Evolutionary conservation across 1,139 yeast species (phyloP).

Genomic region (Suhomyces bolitotheri): DNA sequence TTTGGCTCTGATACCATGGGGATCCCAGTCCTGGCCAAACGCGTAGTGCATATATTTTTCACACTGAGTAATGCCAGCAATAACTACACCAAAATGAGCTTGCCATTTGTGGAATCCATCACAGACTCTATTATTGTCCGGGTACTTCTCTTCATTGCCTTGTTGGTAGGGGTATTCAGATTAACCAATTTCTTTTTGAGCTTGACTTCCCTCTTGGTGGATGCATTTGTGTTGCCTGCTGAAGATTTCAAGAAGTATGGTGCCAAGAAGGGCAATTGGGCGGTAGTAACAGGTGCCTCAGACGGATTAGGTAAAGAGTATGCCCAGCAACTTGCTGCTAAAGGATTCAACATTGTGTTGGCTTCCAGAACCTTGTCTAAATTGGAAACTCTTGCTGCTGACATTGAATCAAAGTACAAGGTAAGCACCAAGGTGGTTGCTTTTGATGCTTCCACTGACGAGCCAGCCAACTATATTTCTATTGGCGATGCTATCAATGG

Average conservation of each 20-base stretch:
- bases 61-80: no score
- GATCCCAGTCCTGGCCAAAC: no score
- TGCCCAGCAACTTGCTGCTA: slow-evolving; percentile 78
- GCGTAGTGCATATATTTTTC: no score
- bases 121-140: slow-evolving; percentile 23
- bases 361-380: slow-evolving; percentile 84
- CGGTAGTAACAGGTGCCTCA: slow-evolving; percentile 93
- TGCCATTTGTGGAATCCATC: slow-evolving; percentile 12
- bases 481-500: slow-evolving; percentile 51
- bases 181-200: slow-evolving; percentile 41
- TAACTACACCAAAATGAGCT: background rate
- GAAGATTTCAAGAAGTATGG: slow-evolving; percentile 71
- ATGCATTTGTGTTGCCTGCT: slow-evolving; percentile 64
- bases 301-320: slow-evolving; percentile 97
- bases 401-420: slow-evolving; percentile 57
- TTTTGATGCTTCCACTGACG: slow-evolving; percentile 71
- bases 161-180: slow-evolving; percentile 55
- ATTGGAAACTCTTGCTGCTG: slow-evolving; percentile 65
- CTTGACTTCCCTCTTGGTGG: slow-evolving; percentile 47
- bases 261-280: slow-evolving; percentile 67
- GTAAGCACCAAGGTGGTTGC: slow-evolving; percentile 70
- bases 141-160: slow-evolving; percentile 32
- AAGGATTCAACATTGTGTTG: slow-evolving; percentile 79
- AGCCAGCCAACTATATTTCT: slow-evolving; percentile 50
- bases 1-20: no score